Evolutionary conservation across 2,329 filamentous ascomycete species (phyloP).

Genomic region (Fusarium mundagurra): DNA sequence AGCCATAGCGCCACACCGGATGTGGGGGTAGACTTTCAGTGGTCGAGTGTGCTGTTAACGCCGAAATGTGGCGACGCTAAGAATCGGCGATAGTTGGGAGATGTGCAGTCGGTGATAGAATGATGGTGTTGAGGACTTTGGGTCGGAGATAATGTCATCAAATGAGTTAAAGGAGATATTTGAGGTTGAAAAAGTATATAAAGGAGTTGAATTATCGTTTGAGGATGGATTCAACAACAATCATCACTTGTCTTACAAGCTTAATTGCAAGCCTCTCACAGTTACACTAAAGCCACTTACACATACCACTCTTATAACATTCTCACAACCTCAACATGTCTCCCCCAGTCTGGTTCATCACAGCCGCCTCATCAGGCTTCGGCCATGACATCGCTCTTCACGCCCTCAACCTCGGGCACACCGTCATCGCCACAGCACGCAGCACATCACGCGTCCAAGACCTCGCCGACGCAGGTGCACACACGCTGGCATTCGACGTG

Average conservation of each 20-base stretch:
- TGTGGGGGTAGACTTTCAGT: neutral
- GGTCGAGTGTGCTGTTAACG: neutral
- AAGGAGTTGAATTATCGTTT: neutral
- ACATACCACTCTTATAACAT: neutral
- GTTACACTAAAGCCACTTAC: neutral
- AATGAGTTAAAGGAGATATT: rapidly evolving
- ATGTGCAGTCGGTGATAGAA: slow-evolving; percentile 6
- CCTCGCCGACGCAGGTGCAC: slow-evolving; percentile 56
- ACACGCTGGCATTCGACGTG: slow-evolving; percentile 58
- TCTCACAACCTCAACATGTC: neutral
- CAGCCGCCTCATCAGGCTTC: slow-evolving; percentile 62
- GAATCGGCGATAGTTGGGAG: slow-evolving; percentile 24
- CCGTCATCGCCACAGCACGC: slow-evolving; percentile 62
- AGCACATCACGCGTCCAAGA: slow-evolving; percentile 50
- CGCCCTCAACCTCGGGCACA: slow-evolving; percentile 58
- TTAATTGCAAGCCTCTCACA: neutral
- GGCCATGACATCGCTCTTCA: slow-evolving; percentile 56
- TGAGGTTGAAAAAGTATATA: neutral
- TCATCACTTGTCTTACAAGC: neutral
- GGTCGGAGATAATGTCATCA: slow-evolving; percentile 18
- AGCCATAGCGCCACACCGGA: neutral
- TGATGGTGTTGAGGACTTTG: neutral
- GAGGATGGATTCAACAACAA: neutral
- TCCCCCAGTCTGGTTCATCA: slow-evolving; percentile 62
- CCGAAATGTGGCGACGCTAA: slow-evolving; percentile 14